Evolutionary conservation across 2,329 filamentous ascomycete species (phyloP).

Genomic region (Beauveria sp.): DNA sequence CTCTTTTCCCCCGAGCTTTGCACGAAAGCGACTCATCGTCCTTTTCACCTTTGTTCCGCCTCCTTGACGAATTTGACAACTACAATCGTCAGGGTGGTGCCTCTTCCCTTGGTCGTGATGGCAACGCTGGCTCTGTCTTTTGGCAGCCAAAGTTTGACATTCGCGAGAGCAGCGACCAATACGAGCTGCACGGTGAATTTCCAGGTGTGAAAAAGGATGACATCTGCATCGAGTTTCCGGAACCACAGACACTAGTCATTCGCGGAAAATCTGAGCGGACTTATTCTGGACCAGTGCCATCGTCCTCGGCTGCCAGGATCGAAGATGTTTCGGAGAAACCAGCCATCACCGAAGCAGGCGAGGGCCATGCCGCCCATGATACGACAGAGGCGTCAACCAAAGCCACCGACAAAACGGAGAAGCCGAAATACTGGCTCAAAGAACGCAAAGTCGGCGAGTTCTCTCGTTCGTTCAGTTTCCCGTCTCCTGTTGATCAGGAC

Average conservation of each 20-base stretch:
- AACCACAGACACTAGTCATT: slow-evolving; percentile 56
- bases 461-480: slow-evolving; percentile 54
- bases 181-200: slow-evolving; percentile 64
- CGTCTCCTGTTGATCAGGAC: slow-evolving; percentile 46
- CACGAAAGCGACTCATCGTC: slow-evolving; percentile 28
- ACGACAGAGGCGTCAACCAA: neutral
- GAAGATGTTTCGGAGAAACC: slow-evolving; percentile 28
- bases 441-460: slow-evolving; percentile 37
- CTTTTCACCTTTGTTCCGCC: slow-evolving; percentile 42
- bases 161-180: slow-evolving; percentile 52
- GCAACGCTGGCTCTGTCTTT: slow-evolving; percentile 20
- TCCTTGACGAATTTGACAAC: slow-evolving; percentile 44
- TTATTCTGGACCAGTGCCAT: slow-evolving; percentile 18
- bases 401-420: neutral
- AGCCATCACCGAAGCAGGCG: slow-evolving; percentile 27
- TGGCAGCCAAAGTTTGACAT: slow-evolving; percentile 66
- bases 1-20: slow-evolving; percentile 36
- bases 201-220: slow-evolving; percentile 60
- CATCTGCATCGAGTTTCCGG: slow-evolving; percentile 61
- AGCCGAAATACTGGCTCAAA: slow-evolving; percentile 4
- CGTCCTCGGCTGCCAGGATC: slow-evolving; percentile 29
- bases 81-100: slow-evolving; percentile 25
- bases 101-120: slow-evolving; percentile 19
- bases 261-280: slow-evolving; percentile 47
- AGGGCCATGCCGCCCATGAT: neutral